Evolutionary conservation across 106 monocot genomes (phyloP).

Genomic region (Allium cepa): DNA sequence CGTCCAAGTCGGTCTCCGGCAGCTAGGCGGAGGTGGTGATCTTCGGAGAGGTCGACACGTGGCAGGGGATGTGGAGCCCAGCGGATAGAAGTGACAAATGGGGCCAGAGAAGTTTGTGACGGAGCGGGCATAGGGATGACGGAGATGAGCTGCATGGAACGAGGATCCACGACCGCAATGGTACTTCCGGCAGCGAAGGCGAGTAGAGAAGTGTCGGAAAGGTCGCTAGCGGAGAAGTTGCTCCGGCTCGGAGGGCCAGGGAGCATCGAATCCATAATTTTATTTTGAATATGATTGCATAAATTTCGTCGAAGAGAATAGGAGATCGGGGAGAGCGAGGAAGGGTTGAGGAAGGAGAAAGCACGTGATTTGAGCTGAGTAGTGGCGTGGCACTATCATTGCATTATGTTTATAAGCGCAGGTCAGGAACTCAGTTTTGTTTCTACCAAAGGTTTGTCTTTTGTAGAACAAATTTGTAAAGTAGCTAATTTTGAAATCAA

Average conservation of each 20-base stretch:
- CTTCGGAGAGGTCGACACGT: conserved; percentile 39
- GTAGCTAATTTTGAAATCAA: too few species aligned
- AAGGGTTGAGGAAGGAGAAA: too few species aligned
- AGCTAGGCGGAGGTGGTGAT: conserved; percentile 66
- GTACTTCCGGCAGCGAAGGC: conserved; percentile 82
- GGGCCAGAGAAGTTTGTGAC: conserved; percentile 4
- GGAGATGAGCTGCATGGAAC: conserved; percentile 73
- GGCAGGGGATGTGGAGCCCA: conserved; percentile 57
- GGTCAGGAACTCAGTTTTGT: too few species aligned
- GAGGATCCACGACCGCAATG: conserved; percentile 63
- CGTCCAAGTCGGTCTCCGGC: conserved; percentile 94
- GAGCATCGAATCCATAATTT: conserved; percentile 37
- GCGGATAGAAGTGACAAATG: conserved; percentile 38
- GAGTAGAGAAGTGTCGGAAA: conserved; percentile 57
- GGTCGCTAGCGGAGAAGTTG: conserved; percentile 67
- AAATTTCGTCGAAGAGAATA: too few species aligned
- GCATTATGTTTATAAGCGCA: too few species aligned
- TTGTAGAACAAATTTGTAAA: too few species aligned
- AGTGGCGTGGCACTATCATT: too few species aligned
- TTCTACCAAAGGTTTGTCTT: too few species aligned
- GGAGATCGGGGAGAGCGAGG: too few species aligned
- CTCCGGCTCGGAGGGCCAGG: conserved; percentile 80
- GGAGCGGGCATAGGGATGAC: conserved; percentile 76
- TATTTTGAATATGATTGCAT: too few species aligned
- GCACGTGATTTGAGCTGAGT: too few species aligned